A percentile compares a stretch with the other conserved stretches of the same genome.
phyloP scores from a whole-genome alignment of 257 asterid genomes.

The Ehretia macrophylla region DNA sequence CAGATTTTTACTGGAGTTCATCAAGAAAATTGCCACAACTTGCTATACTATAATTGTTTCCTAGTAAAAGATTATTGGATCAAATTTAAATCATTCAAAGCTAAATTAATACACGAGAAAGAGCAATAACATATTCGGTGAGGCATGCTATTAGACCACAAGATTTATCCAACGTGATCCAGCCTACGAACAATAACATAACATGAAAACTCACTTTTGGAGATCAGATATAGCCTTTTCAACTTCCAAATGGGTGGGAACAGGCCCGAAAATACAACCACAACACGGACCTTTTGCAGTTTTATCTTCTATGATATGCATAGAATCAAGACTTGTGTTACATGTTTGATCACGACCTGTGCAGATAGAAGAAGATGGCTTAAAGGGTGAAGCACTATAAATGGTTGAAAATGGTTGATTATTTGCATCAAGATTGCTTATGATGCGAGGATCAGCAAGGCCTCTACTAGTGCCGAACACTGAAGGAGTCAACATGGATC shows the following conservation, averaged over 20 bases:
- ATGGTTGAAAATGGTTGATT: conserved; percentile 9
- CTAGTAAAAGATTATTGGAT: no score
- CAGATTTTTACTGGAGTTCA: no score
- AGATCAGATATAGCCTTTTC: conserved; percentile 50
- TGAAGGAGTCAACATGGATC: conserved; percentile 19
- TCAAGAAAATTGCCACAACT: no score
- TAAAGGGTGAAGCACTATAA: conserved; percentile 11
- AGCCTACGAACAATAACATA: no score
- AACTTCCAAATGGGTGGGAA: conserved; percentile 51
- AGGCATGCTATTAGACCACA: no score
- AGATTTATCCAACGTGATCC: no score
- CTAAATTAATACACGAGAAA: no score
- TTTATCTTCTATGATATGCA: background rate
- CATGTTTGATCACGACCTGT: conserved; percentile 1
- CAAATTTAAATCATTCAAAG: no score
- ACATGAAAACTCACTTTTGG: conserved; percentile 32
- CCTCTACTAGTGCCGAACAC: background rate
- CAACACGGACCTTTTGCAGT: conserved; percentile 1
- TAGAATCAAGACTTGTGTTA: background rate
- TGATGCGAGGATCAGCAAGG: conserved; percentile 4
- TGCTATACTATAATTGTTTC: no score
- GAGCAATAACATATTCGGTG: no score
- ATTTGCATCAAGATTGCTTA: conserved; percentile 11
- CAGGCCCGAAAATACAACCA: conserved; percentile 35
- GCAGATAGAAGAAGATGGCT: conserved; percentile 9